Evolutionary conservation across 495 filamentous ascomycete genomes (phyloP), one percentile per base, ranked within the genome.

Genomic region (Neurospora intermedia): DNA sequence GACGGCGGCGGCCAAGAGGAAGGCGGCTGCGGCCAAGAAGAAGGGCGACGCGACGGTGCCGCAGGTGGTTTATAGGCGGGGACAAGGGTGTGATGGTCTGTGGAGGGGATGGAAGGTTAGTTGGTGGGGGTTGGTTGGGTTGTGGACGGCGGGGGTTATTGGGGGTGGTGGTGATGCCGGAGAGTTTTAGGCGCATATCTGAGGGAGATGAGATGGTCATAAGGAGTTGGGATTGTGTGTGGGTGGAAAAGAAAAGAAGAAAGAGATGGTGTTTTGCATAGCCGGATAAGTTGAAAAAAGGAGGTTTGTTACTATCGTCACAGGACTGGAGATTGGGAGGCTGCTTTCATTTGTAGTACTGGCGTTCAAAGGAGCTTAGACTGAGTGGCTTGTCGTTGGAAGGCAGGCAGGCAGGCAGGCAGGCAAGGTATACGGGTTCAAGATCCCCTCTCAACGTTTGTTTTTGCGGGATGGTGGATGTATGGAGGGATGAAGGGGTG

Each of bases 21-120:
- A 66, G 54, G 54, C 54, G 27, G 71, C 59, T 27, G 72, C 69
- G 5, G 43, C 62, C 6, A 72, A 41, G 66, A 43, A 69, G 70
- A 71, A 71, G 43, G 40, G 54, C 0, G 54, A 62, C 2, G 77
- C 82, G n/a, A 46, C 9, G 41, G 75, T 74, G 70, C 72, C 71
- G n/a, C 74, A 85, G 72, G 83, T 85, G 59, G 85, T 86, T 62
- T 86, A 85, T 69, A 83, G 86, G 38, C 88, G 89, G 73, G 94
- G 94, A 16, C 94, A 97, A 76, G 96, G 96, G 8, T 76, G 93
- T 38, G 87, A 91, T 40, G 96, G 96, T 1, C 84, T 99, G 16
- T 97, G 93, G 86, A 87, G 96, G 69, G 96, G 96, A 16, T 99
- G 96, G 96, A 90, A 93, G 78, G 91, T 98, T 20, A 94, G 94